Conservation (phyloP, 2,329 filamentous ascomycete genomes). For the Aspergillus phoenicis region DNA sequence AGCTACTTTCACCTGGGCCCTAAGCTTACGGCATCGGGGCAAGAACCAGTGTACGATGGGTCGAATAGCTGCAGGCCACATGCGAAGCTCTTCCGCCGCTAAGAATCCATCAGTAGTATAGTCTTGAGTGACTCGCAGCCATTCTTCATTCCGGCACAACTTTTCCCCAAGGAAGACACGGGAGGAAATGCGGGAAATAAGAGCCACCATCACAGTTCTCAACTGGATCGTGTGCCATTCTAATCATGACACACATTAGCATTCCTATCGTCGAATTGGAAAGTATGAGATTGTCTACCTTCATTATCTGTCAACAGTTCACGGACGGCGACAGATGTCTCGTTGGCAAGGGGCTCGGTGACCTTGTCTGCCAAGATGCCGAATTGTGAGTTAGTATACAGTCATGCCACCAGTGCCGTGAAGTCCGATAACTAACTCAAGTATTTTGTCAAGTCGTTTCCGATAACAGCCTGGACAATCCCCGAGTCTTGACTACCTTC, state of each 20-base stretch:
- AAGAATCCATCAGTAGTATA: conserved; percentile 21
- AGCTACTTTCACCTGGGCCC: not conserved
- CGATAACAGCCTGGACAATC: not conserved
- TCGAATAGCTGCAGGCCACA: conserved; percentile 4
- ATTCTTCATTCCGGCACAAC: conserved; percentile 22
- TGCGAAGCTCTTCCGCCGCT: conserved; percentile 20
- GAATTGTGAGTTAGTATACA: too few species aligned
- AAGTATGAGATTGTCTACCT: not conserved
- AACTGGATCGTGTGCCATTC: conserved; percentile 4
- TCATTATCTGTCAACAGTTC: not conserved
- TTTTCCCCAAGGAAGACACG: conserved; percentile 21
- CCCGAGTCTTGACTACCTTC: not conserved
- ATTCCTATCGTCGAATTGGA: accelerated
- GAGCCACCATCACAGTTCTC: not conserved
- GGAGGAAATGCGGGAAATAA: conserved; percentile 12
- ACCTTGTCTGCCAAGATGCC: not conserved
- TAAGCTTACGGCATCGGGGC: conserved; percentile 1
- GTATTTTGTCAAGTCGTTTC: not conserved
- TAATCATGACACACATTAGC: not conserved
- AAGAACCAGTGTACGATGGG: conserved; percentile 8
- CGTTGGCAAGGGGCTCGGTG: not conserved
- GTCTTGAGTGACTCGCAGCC: conserved; percentile 19
- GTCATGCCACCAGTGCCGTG: too few species aligned
- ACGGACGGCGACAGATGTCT: too few species aligned
- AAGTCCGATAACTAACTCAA: not conserved